Evolutionary conservation across 148 eudicot species (phyloP), one percentile per base, ranked within the genome.

Genomic region (Fagopyrum homotropicum): DNA sequence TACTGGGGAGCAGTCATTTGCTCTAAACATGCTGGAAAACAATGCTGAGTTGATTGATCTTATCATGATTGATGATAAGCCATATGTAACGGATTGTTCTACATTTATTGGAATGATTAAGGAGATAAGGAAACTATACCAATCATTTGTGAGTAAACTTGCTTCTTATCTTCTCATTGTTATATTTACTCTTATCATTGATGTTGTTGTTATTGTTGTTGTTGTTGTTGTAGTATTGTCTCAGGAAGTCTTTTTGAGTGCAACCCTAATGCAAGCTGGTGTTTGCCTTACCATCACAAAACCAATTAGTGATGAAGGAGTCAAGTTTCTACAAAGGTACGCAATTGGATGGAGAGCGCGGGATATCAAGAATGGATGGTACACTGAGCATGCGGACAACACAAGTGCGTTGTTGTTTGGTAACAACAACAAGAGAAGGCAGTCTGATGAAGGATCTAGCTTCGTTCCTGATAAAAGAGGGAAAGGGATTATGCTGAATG

Each of bases 61-160:
- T 15, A 19, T 74, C 6, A 44, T 74, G 35, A 46, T 45, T n/a
- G 76, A 55, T 55, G 66, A 14, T 44, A 51, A 40, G 68, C 16
- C 26, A 57, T 48, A 74, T 17, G 76, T 43, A n/a, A 74, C 43
- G 76, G 76, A 74, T 14, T 74, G 66, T 29, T 1, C 12, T 45
- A 17, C 76, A 6, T 74, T 74, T 7, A 60, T 74, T 50, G 57
- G n/a, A 8, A 45, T 46, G 47, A 56, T 74, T 14, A 30, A 19
- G 76, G 54, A 5, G 2, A 57, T 74, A 74, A 43, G 40, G 51
- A 74, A 19, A 17, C 45, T 11, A 55, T 74, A 16, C 49, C 69
- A 15, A 46, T 74, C 26, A 15, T 74, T 5, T 40, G 69, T 74
- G 57, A 55, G 68, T 63, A 1, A 61, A 26, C 40, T 57, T 56